Conservation (phyloP, 2,329 filamentous ascomycete species). For the Epichloe aotearoae region DNA sequence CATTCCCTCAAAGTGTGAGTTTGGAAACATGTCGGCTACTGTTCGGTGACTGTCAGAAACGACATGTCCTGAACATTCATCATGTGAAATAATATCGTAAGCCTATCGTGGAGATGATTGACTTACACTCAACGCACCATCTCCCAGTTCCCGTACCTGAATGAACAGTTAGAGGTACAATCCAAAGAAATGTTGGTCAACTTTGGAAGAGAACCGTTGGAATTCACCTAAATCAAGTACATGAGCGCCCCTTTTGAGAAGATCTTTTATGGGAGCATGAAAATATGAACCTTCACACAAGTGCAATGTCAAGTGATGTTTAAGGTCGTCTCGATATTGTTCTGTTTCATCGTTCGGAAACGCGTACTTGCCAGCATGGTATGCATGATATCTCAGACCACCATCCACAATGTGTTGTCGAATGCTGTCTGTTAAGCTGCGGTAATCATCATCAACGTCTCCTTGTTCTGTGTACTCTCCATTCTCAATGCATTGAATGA, state of each 20-base stretch:
- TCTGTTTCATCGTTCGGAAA: slow-evolving; percentile 31
- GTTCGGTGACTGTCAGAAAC: neutral
- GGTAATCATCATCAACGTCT: slow-evolving; percentile 20
- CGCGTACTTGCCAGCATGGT: slow-evolving; percentile 27
- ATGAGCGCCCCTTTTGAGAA: slow-evolving; percentile 24
- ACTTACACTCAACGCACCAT: slow-evolving; percentile 38
- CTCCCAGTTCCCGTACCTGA: slow-evolving; percentile 37
- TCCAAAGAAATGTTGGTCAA: neutral
- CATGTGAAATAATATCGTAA: neutral
- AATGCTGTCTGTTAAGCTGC: slow-evolving; percentile 29
- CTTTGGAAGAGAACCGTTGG: no score
- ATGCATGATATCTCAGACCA: slow-evolving; percentile 26
- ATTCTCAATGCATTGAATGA: slow-evolving; percentile 21
- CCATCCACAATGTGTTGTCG: slow-evolving; percentile 29
- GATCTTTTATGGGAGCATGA: slow-evolving; percentile 28
- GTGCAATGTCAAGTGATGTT: slow-evolving; percentile 26
- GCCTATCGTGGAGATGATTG: neutral
- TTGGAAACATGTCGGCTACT: slow-evolving; percentile 36
- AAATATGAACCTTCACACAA: slow-evolving; percentile 28
- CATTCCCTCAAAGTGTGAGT: slow-evolving; percentile 31
- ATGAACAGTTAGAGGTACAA: neutral
- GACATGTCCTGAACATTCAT: neutral
- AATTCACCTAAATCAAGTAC: slow-evolving; percentile 34
- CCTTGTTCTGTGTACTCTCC: slow-evolving; percentile 15
- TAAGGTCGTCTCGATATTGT: slow-evolving; percentile 28